Percentiles rank a stretch among this genome's conserved stretches.
Conservation (phyloP, 106 monocot genomes). For the Dendrobium chrysotoxum region DNA sequence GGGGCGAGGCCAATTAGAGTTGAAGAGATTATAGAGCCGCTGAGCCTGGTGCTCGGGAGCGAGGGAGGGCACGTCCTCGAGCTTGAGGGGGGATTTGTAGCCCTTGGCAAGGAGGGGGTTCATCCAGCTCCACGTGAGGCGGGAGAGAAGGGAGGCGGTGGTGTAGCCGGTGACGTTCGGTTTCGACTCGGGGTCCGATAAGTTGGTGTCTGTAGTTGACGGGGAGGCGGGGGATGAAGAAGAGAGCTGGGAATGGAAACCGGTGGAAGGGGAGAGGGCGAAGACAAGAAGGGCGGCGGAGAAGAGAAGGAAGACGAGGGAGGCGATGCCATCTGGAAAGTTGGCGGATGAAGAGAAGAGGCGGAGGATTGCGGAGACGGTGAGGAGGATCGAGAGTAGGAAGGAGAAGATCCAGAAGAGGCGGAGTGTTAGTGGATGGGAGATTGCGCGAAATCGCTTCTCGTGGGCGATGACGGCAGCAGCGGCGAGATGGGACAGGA, state of each 20-base stretch:
- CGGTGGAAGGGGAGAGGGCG: constrained; percentile 42
- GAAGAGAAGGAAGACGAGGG: constrained; percentile 35
- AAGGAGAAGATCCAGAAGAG: constrained; percentile 49
- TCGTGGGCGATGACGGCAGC: constrained; percentile 55
- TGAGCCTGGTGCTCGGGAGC: constrained; percentile 65
- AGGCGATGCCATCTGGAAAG: constrained; percentile 37
- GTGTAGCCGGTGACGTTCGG: constrained; percentile 39
- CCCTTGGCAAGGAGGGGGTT: constrained; percentile 72
- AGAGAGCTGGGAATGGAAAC: constrained; percentile 16
- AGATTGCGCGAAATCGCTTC: constrained; percentile 38
- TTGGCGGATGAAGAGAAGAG: constrained; percentile 29
- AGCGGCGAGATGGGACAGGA: constrained; percentile 31
- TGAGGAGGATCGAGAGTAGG: constrained; percentile 32
- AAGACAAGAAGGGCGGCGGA: constrained; percentile 36
- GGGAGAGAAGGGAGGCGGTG: constrained; percentile 52
- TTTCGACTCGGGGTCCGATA: neutral
- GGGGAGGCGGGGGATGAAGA: neutral
- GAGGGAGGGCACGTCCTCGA: constrained; percentile 72
- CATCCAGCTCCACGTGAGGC: constrained; percentile 65
- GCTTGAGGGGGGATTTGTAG: constrained; percentile 46
- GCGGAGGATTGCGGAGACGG: constrained; percentile 38
- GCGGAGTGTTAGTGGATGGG: constrained; percentile 50
- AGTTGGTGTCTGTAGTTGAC: neutral
- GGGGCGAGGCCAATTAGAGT: constrained; percentile 53
- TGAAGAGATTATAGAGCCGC: constrained; percentile 60